Evolutionary conservation across 352 stramenopile species (phyloP).

Genomic region (Labyrinthula sp.): DNA sequence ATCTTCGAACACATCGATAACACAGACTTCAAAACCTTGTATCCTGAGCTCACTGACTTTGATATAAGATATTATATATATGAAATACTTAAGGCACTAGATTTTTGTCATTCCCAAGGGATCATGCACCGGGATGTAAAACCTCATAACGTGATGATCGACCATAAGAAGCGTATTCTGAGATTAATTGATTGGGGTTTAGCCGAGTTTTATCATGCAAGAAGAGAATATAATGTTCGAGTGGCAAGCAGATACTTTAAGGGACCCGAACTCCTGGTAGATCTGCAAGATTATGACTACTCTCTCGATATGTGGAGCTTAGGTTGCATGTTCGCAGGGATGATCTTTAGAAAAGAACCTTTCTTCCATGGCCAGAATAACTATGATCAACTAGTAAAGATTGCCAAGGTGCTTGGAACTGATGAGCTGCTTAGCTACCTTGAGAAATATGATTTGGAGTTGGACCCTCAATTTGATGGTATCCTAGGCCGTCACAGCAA

Average conservation of each 20-base stretch:
- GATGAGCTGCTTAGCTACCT: conserved; percentile 96
- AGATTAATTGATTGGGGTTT: conserved; percentile 97
- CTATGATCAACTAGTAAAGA: conserved; percentile 97
- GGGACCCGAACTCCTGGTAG: conserved; percentile 87
- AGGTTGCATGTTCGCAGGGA: conserved; percentile 88
- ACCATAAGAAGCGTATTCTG: conserved; percentile 90
- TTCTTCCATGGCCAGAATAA: conserved; percentile 99
- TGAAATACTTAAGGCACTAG: conserved; percentile 60
- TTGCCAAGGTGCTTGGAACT: conserved; percentile 60
- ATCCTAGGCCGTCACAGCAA: conserved; percentile 85
- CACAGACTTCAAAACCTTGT: conserved; percentile 96
- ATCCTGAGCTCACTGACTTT: conserved; percentile 88
- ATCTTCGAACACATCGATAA: conserved; percentile 98
- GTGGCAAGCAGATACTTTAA: conserved; percentile 99
- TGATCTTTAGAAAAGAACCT: conserved; percentile 98
- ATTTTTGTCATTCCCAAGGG: conserved; percentile 97
- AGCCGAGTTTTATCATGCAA: conserved; percentile 95
- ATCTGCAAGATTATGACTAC: conserved; percentile 99
- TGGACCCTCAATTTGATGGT: conserved; percentile 93
- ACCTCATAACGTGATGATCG: conserved; percentile 99
- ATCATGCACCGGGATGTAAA: conserved; percentile 99
- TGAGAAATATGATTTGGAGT: conserved; percentile 91
- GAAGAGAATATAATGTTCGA: conserved; percentile 79
- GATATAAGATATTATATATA: conserved; percentile 99
- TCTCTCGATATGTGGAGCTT: conserved; percentile 96